These are phyloP conservation scores for Aureobasidium sp. DNA, from an alignment of 2,329 filamentous ascomycete genomes.

Conservation along the genomic window DNA sequence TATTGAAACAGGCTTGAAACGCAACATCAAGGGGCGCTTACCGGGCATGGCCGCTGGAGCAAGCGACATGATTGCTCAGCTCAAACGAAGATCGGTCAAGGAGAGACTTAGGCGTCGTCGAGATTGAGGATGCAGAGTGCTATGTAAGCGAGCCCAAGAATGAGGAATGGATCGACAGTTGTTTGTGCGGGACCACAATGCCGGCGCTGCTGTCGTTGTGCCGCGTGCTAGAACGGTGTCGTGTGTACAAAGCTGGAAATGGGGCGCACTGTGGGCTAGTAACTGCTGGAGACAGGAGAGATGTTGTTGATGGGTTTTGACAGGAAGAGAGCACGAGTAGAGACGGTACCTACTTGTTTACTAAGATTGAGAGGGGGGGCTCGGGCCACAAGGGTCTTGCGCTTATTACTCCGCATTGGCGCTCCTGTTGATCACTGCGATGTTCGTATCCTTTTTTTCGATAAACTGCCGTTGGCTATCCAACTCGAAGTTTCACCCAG, in stretches of 20 bases:
- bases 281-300: conserved; percentile 5
- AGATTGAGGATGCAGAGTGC: conserved; percentile 2
- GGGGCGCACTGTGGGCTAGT: background rate
- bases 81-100: background rate
- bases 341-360: conserved; percentile 2
- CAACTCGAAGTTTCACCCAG: background rate
- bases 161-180: conserved; percentile 12
- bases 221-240: background rate
- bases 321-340: conserved; percentile 7
- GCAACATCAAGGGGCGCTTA: conserved; percentile 17
- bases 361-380: conserved; percentile 8
- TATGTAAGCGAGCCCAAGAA: conserved; percentile 12
- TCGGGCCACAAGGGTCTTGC: background rate
- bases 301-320: conserved; percentile 3
- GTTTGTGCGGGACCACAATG: background rate
- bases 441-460: background rate
- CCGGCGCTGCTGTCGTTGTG: background rate
- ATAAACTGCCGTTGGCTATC: conserved; percentile 6
- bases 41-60: conserved; percentile 37
- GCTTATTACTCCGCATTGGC: conserved; percentile 10
- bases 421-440: background rate
- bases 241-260: background rate
- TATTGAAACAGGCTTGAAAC: conserved; percentile 15
- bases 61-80: conserved; percentile 31
- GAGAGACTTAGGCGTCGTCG: background rate